Evolutionary conservation across 176 grass and related monocot species (phyloP).

Genomic region (Cenchrus americanus): DNA sequence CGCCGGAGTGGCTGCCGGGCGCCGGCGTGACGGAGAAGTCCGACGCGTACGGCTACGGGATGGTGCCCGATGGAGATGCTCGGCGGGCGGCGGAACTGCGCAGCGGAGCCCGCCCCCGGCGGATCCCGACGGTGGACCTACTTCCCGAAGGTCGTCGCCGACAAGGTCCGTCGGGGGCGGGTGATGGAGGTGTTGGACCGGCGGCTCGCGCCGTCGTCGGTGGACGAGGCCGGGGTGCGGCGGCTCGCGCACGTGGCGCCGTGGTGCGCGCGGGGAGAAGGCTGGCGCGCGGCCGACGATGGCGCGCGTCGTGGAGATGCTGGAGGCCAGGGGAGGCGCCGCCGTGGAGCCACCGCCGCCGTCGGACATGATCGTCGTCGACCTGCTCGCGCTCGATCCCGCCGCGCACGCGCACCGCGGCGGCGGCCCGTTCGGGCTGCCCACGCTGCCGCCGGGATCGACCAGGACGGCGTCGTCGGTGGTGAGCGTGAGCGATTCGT

Average conservation of each 20-base stretch:
- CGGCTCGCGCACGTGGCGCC: slow-evolving; percentile 59
- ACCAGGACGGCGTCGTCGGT: slow-evolving; percentile 9
- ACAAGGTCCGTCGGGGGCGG: slow-evolving; percentile 43
- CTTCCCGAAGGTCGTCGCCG: slow-evolving; percentile 56
- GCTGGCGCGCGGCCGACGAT: slow-evolving; percentile 56
- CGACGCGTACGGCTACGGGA: slow-evolving; percentile 79
- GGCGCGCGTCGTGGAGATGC: slow-evolving; percentile 76
- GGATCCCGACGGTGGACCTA: slow-evolving; percentile 58
- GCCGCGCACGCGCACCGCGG: neutral
- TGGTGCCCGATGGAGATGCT: slow-evolving; percentile 80
- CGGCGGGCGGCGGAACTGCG: slow-evolving; percentile 55
- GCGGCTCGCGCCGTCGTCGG: slow-evolving; percentile 1
- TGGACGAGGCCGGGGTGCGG: slow-evolving; percentile 39
- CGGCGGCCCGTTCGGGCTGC: neutral
- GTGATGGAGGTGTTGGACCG: slow-evolving; percentile 59
- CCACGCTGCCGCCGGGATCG: neutral
- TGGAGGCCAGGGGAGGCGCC: slow-evolving; percentile 45
- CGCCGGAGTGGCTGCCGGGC: slow-evolving; percentile 74
- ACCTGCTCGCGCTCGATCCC: slow-evolving; percentile 46
- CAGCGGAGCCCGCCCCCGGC: neutral
- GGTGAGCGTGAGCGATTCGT: slow-evolving; percentile 34
- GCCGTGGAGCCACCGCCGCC: slow-evolving; percentile 52
- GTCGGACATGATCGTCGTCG: slow-evolving; percentile 50
- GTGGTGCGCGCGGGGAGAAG: slow-evolving; percentile 76
- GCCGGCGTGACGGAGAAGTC: slow-evolving; percentile 61